Conservation (phyloP, 192 early-diverging fungal genomes). For the Tieghemiomyces parasiticus region DNA sequence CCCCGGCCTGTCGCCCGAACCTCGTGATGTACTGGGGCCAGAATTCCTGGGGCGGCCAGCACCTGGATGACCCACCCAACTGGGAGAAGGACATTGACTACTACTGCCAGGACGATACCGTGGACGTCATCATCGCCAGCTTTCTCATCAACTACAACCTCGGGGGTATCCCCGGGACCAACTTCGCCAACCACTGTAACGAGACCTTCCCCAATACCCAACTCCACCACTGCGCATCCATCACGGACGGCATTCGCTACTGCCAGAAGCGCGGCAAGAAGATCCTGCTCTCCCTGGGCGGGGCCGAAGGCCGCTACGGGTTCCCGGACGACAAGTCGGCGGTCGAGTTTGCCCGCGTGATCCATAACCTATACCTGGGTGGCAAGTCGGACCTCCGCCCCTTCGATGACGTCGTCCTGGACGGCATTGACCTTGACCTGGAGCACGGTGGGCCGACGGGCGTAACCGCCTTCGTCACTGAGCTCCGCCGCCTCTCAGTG, state of each 20-base stretch:
- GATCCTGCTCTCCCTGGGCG: conserved; percentile 55
- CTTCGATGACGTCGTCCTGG: conserved; percentile 39
- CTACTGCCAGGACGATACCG: conserved; percentile 36
- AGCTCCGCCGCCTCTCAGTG: conserved; percentile 30
- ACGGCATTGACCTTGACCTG: conserved; percentile 46
- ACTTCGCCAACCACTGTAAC: conserved; percentile 52
- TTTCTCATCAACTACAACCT: conserved; percentile 50
- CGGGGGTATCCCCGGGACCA: conserved; percentile 37
- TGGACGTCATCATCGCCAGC: conserved; percentile 36
- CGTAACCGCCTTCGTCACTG: conserved; percentile 29
- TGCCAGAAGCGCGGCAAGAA: conserved; percentile 65
- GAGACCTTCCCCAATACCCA: conserved; percentile 36
- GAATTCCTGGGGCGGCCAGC: conserved; percentile 33
- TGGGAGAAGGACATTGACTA: conserved; percentile 30
- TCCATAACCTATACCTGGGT: conserved; percentile 65
- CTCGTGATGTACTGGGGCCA: conserved; percentile 43
- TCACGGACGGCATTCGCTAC: conserved; percentile 45
- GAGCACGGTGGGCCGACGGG: conserved; percentile 29
- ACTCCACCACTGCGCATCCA: conserved; percentile 47
- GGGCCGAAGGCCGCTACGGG: conserved; percentile 43
- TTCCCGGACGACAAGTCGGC: conserved; percentile 38
- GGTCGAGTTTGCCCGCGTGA: conserved; percentile 42
- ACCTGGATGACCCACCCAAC: conserved; percentile 18
- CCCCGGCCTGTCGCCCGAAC: conserved; percentile 32
- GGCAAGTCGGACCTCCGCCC: conserved; percentile 39